These are phyloP conservation scores for Trifolium fragiferum DNA, from an alignment of 306 rosid genomes.

Conservation along the genomic window DNA sequence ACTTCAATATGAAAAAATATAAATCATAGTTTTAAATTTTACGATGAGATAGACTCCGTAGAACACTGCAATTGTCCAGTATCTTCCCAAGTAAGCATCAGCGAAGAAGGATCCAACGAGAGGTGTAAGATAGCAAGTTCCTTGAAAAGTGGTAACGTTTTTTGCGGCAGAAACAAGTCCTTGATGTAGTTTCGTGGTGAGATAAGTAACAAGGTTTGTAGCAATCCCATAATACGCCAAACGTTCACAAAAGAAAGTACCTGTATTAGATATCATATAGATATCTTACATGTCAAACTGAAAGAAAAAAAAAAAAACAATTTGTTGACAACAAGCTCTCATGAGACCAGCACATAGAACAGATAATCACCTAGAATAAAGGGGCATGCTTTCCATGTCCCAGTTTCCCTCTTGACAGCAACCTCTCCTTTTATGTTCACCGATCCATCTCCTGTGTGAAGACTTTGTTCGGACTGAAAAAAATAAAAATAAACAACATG, in stretches of 20 bases:
- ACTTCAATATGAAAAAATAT: neutral
- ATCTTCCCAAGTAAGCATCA: conserved; percentile 97
- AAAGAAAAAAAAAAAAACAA: neutral
- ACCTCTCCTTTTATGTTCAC: conserved; percentile 56
- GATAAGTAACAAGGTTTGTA: conserved; percentile 80
- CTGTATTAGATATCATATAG: conserved; percentile 42
- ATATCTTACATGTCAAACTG: conserved; percentile 9
- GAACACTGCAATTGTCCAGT: conserved; percentile 78
- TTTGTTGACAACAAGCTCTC: neutral
- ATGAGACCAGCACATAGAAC: conserved; percentile 14
- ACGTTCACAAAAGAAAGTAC: conserved; percentile 81
- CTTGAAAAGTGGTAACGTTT: conserved; percentile 85
- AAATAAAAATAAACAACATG: neutral
- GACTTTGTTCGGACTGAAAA: conserved; percentile 46
- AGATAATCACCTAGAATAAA: conserved; percentile 57
- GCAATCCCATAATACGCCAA: conserved; percentile 91
- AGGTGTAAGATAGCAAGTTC: conserved; percentile 92
- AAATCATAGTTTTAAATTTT: neutral
- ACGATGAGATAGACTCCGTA: neutral
- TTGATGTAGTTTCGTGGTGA: conserved; percentile 70
- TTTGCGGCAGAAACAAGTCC: conserved; percentile 79
- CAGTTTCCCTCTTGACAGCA: conserved; percentile 53
- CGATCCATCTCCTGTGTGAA: conserved; percentile 59
- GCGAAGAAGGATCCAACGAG: conserved; percentile 87
- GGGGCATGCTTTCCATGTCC: conserved; percentile 71